Percentiles rank a stretch among this genome's conserved stretches.
These are phyloP conservation scores for Suillus alpinus DNA, from an alignment of 768 basidiomycete genomes.

Conservation along the genomic window DNA sequence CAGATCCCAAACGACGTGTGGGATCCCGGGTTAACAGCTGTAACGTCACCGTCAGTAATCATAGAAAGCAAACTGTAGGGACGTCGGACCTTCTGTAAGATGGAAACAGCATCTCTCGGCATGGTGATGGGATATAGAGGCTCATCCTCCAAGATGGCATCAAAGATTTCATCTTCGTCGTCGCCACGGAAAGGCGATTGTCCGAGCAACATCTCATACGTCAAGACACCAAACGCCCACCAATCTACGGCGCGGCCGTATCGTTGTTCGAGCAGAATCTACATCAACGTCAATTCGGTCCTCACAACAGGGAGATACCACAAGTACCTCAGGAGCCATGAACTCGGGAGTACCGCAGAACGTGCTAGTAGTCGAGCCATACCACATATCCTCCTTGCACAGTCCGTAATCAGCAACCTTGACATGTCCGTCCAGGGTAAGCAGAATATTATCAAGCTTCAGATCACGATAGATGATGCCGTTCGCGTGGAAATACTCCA, in stretches of 20 bases:
- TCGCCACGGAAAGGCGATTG: conserved; percentile 99
- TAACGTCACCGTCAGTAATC: conserved; percentile 5
- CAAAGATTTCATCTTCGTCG: conserved; percentile 99
- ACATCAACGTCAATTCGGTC: conserved; percentile 7
- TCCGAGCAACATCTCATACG: conserved; percentile 97
- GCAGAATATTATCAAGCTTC: conserved; percentile 95
- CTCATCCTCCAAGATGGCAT: conserved; percentile 98
- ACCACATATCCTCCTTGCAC: conserved; percentile 99
- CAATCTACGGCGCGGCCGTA: conserved; percentile 99
- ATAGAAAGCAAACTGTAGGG: neutral
- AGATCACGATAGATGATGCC: conserved; percentile 99
- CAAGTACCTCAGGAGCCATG: conserved; percentile 93
- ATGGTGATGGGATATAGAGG: conserved; percentile 98
- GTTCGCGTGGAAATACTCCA: conserved; percentile 97
- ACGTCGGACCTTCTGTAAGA: conserved; percentile 79
- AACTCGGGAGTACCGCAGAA: conserved; percentile 99
- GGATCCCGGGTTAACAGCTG: conserved; percentile 94
- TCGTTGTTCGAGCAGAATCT: conserved; percentile 99
- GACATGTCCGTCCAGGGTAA: conserved; percentile 96
- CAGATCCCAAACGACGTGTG: conserved; percentile 82
- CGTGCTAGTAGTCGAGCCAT: conserved; percentile 91
- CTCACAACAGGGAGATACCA: neutral
- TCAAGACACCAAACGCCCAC: conserved; percentile 99
- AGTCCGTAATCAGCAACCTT: conserved; percentile 99
- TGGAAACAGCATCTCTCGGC: conserved; percentile 95